Percentiles rank a stretch among this genome's conserved stretches.
Evolutionary conservation across 2,329 filamentous ascomycete genomes (phyloP).

Genomic region (Aspergillus clavatus): DNA sequence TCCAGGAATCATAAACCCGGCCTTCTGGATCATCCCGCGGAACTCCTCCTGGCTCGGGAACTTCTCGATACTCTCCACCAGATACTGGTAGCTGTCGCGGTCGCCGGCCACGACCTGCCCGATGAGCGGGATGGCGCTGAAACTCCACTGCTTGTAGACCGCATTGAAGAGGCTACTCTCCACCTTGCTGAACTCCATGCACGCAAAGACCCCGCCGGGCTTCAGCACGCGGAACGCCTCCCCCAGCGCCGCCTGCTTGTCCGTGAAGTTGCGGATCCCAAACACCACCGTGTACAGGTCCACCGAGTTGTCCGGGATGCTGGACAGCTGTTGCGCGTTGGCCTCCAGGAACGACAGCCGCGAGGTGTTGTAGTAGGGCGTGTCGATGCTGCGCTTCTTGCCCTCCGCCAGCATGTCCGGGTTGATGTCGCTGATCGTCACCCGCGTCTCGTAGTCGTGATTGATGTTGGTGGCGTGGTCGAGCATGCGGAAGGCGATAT

Average conservation of each 20-base stretch:
- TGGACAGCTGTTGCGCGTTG: constrained; percentile 72
- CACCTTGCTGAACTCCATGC: constrained; percentile 90
- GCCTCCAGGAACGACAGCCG: constrained; percentile 74
- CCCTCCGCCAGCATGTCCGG: constrained; percentile 89
- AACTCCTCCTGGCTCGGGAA: constrained; percentile 87
- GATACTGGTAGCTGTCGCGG: constrained; percentile 93
- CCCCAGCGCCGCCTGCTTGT: constrained; percentile 74
- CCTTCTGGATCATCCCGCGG: constrained; percentile 54
- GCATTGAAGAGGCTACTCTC: constrained; percentile 72
- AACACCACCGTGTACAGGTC: constrained; percentile 98
- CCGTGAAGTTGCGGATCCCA: constrained; percentile 93
- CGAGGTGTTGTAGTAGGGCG: constrained; percentile 53
- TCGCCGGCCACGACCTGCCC: constrained; percentile 93
- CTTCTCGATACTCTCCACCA: constrained; percentile 93
- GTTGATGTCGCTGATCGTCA: constrained; percentile 96
- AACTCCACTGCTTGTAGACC: constrained; percentile 93
- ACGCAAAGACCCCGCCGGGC: constrained; percentile 93
- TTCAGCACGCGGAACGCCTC: constrained; percentile 87
- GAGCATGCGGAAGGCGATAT: constrained; percentile 95
- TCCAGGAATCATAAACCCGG: constrained; percentile 80
- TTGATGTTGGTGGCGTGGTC: constrained; percentile 79
- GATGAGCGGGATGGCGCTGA: constrained; percentile 87
- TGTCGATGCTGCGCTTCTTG: constrained; percentile 65
- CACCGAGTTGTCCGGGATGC: constrained; percentile 64
- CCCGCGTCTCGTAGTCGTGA: constrained; percentile 70